Evolutionary conservation across 192 early-diverging fungal genomes (phyloP), one percentile per base, ranked within the genome.

Genomic region (Podila epigama): DNA sequence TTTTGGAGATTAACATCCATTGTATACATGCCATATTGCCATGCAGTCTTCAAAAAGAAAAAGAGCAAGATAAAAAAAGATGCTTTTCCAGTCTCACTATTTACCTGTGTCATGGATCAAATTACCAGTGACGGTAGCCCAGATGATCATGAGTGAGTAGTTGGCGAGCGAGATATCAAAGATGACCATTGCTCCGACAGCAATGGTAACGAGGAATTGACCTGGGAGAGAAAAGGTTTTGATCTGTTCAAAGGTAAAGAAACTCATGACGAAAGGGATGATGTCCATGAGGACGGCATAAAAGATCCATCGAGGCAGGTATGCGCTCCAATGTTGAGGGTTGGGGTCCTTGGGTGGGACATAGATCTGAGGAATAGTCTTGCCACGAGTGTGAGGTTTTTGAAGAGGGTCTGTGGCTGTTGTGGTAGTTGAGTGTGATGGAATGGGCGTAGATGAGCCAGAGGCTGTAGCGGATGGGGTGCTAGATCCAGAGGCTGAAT

Each of bases 91-190:
- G n/a, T n/a, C n/a, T n/a, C n/a, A n/a, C n/a, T n/a, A n/a, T n/a
- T n/a, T n/a, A n/a, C n/a, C n/a, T 16, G 72, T 75, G 40, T 75
- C 64, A 28, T 50, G 64, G 64, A 75, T 57, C 42, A 67, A 33
- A 11, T 75, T 40, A 4, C 72, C 72, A 10, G 64, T 75, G 41
- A 63, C 22, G 13, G 59, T 35, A 10, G 63, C 72, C 51, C 64
- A 68, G 54, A 75, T 29, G 37, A 75, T 67, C 72, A 75, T 75
- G 59, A 75, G 61, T 36, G 65, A 66, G 54, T 75, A 75, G 31
- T 68, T 67, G 33, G 44, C 53, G 40, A 75, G 54, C 5, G 72
- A 67, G 29, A 75, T 75, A 22, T 68, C 64, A 51, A 75, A 75
- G 36, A 75, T 66, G 9, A 75, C 58, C 52, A 73, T 35, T 22